Conservation (phyloP, 1,139 yeast species). For the Eremothecium gossypii region DNA sequence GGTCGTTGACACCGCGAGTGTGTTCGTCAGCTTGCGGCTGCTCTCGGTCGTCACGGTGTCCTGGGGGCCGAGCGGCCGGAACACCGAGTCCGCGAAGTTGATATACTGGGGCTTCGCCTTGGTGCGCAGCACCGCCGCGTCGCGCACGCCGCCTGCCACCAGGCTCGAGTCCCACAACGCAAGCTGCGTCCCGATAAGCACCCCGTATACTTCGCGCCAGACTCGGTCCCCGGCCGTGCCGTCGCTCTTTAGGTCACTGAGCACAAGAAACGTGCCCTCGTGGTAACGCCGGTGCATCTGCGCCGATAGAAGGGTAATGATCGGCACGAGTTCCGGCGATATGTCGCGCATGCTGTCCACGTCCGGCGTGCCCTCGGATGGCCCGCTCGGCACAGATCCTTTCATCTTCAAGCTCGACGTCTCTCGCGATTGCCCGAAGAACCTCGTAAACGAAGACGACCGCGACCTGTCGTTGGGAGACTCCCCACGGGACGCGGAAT, state of each 20-base stretch:
- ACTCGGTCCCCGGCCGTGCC: slow-evolving; percentile 75
- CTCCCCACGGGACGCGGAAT: too few relatives aligned
- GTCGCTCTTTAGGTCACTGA: slow-evolving; percentile 67
- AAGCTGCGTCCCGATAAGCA: slow-evolving; percentile 78
- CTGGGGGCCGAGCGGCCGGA: slow-evolving; percentile 64
- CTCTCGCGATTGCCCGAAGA: too few relatives aligned
- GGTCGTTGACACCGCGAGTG: slow-evolving; percentile 82
- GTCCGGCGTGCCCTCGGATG: not conserved
- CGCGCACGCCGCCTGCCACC: slow-evolving; percentile 45
- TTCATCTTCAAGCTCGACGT: too few relatives aligned
- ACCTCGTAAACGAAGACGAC: not conserved
- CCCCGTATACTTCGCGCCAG: slow-evolving; percentile 93
- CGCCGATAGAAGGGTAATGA: slow-evolving; percentile 61
- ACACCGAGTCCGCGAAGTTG: slow-evolving; percentile 85
- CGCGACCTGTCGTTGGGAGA: not conserved
- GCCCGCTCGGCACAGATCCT: too few relatives aligned
- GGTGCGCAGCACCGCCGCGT: slow-evolving; percentile 42
- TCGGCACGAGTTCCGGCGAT: slow-evolving; percentile 67
- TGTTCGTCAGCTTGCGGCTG: slow-evolving; percentile 64
- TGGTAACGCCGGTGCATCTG: slow-evolving; percentile 65
- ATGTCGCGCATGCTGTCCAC: slow-evolving; percentile 20
- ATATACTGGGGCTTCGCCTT: slow-evolving; percentile 77
- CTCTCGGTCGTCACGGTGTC: slow-evolving; percentile 52
- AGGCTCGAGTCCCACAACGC: slow-evolving; percentile 89
- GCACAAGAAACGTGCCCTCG: slow-evolving; percentile 66